phyloP scores from a whole-genome alignment of 148 eudicot genomes.

The Chenopodium quinoa region DNA sequence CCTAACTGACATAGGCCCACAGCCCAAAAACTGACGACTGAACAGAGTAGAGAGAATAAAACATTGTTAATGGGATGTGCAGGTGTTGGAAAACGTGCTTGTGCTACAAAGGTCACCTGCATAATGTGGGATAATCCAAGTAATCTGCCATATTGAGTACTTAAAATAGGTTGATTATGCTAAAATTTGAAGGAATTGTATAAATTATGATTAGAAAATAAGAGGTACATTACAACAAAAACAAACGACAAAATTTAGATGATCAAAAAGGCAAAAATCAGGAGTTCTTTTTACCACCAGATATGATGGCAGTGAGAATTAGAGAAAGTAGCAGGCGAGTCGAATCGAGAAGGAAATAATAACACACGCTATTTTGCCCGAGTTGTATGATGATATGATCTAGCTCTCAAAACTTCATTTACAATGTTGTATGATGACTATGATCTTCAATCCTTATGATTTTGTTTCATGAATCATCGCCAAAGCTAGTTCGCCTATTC shows the following conservation, averaged over 20 bases:
- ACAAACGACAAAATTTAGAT: not conserved
- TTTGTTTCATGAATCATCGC: not conserved
- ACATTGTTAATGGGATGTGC: not conserved
- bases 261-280: not conserved
- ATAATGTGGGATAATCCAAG: not conserved
- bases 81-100: not conserved
- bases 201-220: not conserved
- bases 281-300: not conserved
- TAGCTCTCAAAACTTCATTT: not conserved
- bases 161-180: not conserved
- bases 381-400: not conserved
- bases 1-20: no score
- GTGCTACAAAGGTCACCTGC: slow-evolving; percentile 15
- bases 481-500: not conserved
- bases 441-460: not conserved
- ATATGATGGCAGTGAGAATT: not conserved
- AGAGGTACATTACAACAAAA: not conserved
- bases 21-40: no score
- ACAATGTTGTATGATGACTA: not conserved
- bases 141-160: not conserved
- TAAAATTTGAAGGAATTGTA: not conserved
- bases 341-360: no score
- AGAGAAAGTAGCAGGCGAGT: no score
- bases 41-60: no score
- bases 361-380: no score